These are phyloP conservation scores for Cyberlindnera meyerae DNA, from an alignment of 805 yeast species.

Conservation along the genomic window DNA sequence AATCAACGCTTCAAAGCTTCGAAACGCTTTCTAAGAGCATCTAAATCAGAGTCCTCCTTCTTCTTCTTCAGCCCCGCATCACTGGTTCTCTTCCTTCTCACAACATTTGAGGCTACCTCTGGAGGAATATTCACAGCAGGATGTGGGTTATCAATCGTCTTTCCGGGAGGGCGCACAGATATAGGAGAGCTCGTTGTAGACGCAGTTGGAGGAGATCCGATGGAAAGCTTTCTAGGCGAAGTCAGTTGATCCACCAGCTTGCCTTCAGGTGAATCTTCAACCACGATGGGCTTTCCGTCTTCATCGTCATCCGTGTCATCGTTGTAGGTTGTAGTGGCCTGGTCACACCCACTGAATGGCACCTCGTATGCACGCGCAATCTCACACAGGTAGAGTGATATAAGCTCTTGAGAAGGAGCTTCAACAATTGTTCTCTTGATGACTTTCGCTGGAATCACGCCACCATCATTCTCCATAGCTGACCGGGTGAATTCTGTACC, in stretches of 20 bases:
- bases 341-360: constrained; percentile 55
- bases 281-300: constrained; percentile 31
- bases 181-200: constrained; percentile 32
- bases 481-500: constrained; percentile 55
- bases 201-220: constrained; percentile 16
- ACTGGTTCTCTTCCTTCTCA: constrained; percentile 24
- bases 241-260: constrained; percentile 15
- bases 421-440: constrained; percentile 55
- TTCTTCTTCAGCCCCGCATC: constrained; percentile 21
- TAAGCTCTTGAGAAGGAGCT: constrained; percentile 64
- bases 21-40: constrained; percentile 63
- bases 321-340: constrained; percentile 6
- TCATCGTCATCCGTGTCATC: constrained; percentile 13
- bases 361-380: constrained; percentile 78
- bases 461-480: constrained; percentile 47
- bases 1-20: constrained; percentile 79
- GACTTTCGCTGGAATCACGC: constrained; percentile 64
- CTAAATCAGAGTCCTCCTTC: constrained; percentile 45
- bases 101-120: constrained; percentile 34
- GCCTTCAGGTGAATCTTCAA: constrained; percentile 30
- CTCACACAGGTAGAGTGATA: constrained; percentile 66
- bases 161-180: constrained; percentile 37
- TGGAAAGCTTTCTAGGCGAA: constrained; percentile 23
- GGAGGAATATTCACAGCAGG: constrained; percentile 37
- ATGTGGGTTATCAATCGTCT: constrained; percentile 35